Conservation (phyloP, 2,329 filamentous ascomycete genomes). For the Zymoseptoria tritici region DNA sequence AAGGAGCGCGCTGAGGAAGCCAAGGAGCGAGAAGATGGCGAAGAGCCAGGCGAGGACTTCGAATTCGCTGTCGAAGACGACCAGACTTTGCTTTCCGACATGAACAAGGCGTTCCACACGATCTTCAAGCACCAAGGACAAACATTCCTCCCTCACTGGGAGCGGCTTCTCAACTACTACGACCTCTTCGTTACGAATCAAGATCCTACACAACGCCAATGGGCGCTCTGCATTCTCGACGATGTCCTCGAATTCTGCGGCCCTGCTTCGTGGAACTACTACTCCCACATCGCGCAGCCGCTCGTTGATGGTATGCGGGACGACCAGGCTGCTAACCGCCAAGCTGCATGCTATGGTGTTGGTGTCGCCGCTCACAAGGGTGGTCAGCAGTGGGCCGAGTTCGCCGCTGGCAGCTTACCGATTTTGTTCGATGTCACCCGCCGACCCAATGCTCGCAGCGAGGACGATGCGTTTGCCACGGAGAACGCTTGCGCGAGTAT, state of each 20-base stretch:
- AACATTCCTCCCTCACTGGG: constrained; percentile 80
- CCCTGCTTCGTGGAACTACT: constrained; percentile 77
- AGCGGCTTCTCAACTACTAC: constrained; percentile 77
- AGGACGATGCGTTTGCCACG: constrained; percentile 93
- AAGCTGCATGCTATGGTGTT: constrained; percentile 92
- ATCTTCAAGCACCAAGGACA: constrained; percentile 95
- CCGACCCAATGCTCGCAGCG: constrained; percentile 71
- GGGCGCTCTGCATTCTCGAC: constrained; percentile 98
- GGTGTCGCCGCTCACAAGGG: constrained; percentile 93
- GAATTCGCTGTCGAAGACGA: constrained; percentile 94
- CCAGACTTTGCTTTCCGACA: constrained; percentile 90
- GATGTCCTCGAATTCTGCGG: constrained; percentile 97
- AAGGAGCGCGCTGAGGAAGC: constrained; percentile 75
- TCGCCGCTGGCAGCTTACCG: constrained; percentile 71
- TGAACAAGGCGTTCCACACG: constrained; percentile 99
- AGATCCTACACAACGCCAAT: constrained; percentile 90
- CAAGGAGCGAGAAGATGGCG: constrained; percentile 73
- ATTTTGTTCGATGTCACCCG: constrained; percentile 79
- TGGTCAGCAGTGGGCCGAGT: constrained; percentile 78
- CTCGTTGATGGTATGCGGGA: constrained; percentile 82
- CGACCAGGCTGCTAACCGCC: constrained; percentile 78
- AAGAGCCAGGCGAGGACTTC: constrained; percentile 66
- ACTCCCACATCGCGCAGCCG: constrained; percentile 77
- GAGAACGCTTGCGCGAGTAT: constrained; percentile 96
- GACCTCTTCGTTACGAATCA: constrained; percentile 70